Evolutionary conservation across 208 protist species (phyloP), one percentile per base, ranked within the genome.

Genomic region (Leishmania guyanensis): DNA sequence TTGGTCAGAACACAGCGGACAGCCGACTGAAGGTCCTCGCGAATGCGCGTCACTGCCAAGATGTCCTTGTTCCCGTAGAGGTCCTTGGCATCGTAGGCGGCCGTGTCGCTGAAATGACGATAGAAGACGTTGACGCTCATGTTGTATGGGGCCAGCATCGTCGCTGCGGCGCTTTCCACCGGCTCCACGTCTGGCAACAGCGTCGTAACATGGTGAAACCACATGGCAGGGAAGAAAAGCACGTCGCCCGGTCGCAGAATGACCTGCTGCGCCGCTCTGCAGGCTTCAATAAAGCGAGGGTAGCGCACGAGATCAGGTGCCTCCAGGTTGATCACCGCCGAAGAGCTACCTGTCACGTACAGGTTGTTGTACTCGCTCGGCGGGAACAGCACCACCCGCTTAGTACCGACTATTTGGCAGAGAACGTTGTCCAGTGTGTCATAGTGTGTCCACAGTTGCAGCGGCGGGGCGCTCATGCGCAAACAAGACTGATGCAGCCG

Each of bases 401-500:
- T 99, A 50, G 69, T 84, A 17, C 96, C 96, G 2, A 92, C 88
- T n/a, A 99, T 79, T 73, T 98, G 95, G 62, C 93, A 98, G 29
- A 99, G 90, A n/a, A 98, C 90, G 82, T 98, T 98, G 83, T 99
- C 97, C 39, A 96, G 88, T 3, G 96, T 93, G 88, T 99, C 97
- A 84, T 98, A 99, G 84, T 99, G 97, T 77, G 93, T 97, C 96
- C 96, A 99, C 64, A 99, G 83, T 78, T 97, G 92, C 79, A 99
- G 83, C 48, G 93, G 95, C 9, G 90, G 80, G 1, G 93, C 92
- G 78, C 94, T 98, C 71, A 98, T 85, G n/a, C 97, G 94, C 53
- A 98, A 82, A 75, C 92, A 96, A 16, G 91, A 94, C 78, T 97
- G 93, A 83, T 97, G 94, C 71, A 97, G 81, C 14, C 92, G 89